Percentiles rank a stretch among this genome's conserved stretches.
phyloP scores from a whole-genome alignment of 768 basidiomycete species.

The Leccinum disarticulatum region DNA sequence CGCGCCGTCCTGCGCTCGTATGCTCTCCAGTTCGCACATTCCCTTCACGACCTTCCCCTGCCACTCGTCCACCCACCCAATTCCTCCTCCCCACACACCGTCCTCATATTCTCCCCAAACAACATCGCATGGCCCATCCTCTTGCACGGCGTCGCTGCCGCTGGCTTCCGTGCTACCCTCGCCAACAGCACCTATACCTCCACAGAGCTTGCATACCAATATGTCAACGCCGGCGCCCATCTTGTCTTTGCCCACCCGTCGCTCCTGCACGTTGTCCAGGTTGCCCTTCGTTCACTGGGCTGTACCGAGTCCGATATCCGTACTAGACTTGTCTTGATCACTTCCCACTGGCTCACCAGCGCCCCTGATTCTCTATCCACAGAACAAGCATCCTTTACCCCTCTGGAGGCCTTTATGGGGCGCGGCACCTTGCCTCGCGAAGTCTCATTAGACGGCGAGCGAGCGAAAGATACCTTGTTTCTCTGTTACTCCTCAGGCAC shows the following conservation, averaged over 20 bases:
- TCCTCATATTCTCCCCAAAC: conserved; percentile 71
- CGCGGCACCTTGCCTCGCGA: conserved; percentile 50
- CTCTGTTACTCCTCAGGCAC: conserved; percentile 71
- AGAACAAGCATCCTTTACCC: conserved; percentile 37
- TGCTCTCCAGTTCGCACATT: conserved; percentile 57
- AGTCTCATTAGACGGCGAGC: conserved; percentile 51
- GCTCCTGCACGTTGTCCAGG: conserved; percentile 51
- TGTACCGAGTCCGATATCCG: conserved; percentile 47
- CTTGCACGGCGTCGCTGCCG: conserved; percentile 51
- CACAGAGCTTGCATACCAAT: conserved; percentile 70
- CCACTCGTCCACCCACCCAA: conserved; percentile 49
- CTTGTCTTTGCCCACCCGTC: conserved; percentile 66
- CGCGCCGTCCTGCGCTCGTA: conserved; percentile 53
- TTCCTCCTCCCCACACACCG: conserved; percentile 42
- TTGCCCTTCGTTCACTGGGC: conserved; percentile 55
- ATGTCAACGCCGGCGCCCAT: conserved; percentile 62
- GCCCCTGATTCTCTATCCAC: conserved; percentile 30
- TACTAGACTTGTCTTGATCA: conserved; percentile 57
- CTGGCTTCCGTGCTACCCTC: conserved; percentile 66
- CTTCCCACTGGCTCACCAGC: conserved; percentile 43
- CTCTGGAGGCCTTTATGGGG: conserved; percentile 50
- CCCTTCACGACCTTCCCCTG: conserved; percentile 46
- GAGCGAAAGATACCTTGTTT: conserved; percentile 58
- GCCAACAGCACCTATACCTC: conserved; percentile 73
- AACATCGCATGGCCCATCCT: conserved; percentile 55